phyloP scores from a whole-genome alignment of 2,329 filamentous ascomycete species.

The Scedosporium boydii region DNA sequence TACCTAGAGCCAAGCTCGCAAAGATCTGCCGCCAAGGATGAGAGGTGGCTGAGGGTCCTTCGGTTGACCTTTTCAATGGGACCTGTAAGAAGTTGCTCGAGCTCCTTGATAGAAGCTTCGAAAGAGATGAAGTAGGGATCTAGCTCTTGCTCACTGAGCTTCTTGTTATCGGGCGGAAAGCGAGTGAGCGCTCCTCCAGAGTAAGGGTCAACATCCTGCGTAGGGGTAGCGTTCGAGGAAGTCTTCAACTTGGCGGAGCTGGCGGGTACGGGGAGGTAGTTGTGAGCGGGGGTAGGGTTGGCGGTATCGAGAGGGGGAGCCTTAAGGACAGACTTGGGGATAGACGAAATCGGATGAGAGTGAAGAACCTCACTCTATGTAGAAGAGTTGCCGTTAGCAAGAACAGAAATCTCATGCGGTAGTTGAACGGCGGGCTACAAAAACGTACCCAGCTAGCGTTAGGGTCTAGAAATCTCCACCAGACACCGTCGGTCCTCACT shows the following conservation, averaged over 20 bases:
- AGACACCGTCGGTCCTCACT: slow-evolving; percentile 85
- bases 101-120: slow-evolving; percentile 81
- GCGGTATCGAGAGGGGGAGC: slow-evolving; percentile 91
- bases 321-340: slow-evolving; percentile 89
- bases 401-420: slow-evolving; percentile 5
- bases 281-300: slow-evolving; percentile 82
- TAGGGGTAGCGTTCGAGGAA: slow-evolving; percentile 20
- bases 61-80: slow-evolving; percentile 97
- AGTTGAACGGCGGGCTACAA: neutral
- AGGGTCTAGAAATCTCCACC: slow-evolving; percentile 95
- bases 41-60: slow-evolving; percentile 75
- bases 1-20: slow-evolving; percentile 92
- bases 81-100: slow-evolving; percentile 79
- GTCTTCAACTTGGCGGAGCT: slow-evolving; percentile 77
- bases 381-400: slow-evolving; percentile 12
- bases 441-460: slow-evolving; percentile 88
- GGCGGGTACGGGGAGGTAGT: slow-evolving; percentile 77
- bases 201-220: slow-evolving; percentile 19
- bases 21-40: slow-evolving; percentile 74
- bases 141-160: slow-evolving; percentile 77
- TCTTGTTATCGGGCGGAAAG: slow-evolving; percentile 71
- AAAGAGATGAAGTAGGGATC: slow-evolving; percentile 95
- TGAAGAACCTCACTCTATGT: slow-evolving; percentile 83
- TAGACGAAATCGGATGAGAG: slow-evolving; percentile 79
- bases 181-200: slow-evolving; percentile 30